A percentile compares a stretch with the other conserved stretches of the same genome.
Conservation (phyloP, 768 basidiomycete species). For the Tricholoma bakamatsutake region DNA sequence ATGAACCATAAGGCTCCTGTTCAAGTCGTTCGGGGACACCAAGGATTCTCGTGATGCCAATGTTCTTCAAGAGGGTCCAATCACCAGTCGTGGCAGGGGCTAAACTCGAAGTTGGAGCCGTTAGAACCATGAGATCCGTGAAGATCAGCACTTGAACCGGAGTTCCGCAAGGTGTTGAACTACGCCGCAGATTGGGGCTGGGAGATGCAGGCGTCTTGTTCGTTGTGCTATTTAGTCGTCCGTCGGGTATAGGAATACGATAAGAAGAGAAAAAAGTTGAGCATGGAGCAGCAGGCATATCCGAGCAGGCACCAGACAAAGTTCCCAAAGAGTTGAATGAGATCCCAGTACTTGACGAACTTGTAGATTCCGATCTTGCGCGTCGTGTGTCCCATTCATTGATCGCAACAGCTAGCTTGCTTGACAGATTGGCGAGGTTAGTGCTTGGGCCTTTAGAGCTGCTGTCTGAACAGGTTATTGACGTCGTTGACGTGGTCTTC, state of each 20-base stretch:
- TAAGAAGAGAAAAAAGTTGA: slow-evolving; percentile 13
- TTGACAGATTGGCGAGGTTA: slow-evolving; percentile 20
- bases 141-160: slow-evolving; percentile 40
- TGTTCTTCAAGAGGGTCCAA: slow-evolving; percentile 25
- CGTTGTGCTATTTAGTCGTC: slow-evolving; percentile 5
- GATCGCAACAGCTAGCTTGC: slow-evolving; percentile 34
- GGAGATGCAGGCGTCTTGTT: slow-evolving; percentile 9
- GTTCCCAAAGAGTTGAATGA: slow-evolving; percentile 17
- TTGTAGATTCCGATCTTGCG: slow-evolving; percentile 35
- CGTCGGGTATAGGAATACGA: slow-evolving; percentile 8
- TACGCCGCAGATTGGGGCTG: slow-evolving; percentile 3
- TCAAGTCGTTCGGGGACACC: slow-evolving; percentile 6
- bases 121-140: slow-evolving; percentile 64
- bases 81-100: slow-evolving; percentile 12
- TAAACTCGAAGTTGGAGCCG: slow-evolving; percentile 25
- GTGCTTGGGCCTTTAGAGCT: slow-evolving; percentile 6
- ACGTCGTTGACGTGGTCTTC: slow-evolving; percentile 10
- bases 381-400: slow-evolving; percentile 37
- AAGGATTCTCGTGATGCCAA: slow-evolving; percentile 46
- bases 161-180: slow-evolving; percentile 4
- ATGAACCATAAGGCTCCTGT: slow-evolving; percentile 9
- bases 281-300: slow-evolving; percentile 5
- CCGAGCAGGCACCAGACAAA: slow-evolving; percentile 9
- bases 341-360: slow-evolving; percentile 18
- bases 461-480: slow-evolving; percentile 5